These are phyloP conservation scores for Plenodomus biglobosus DNA, from an alignment of 2,329 filamentous ascomycete species.

Conservation along the genomic window DNA sequence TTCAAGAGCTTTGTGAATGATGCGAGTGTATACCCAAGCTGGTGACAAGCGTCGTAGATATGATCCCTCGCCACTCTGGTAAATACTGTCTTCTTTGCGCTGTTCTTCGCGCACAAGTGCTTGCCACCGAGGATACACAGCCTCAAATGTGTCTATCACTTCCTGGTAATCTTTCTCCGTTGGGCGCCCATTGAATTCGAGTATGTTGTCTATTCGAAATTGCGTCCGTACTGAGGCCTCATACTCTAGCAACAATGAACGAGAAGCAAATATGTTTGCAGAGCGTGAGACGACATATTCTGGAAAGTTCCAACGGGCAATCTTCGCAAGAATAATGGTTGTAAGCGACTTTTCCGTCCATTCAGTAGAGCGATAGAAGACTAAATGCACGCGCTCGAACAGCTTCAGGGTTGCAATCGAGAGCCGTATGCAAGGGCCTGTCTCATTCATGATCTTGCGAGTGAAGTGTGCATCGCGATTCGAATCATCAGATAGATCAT, in stretches of 20 bases:
- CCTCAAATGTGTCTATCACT: constrained; percentile 71
- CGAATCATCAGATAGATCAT: constrained; percentile 46
- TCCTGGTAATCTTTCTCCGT: constrained; percentile 65
- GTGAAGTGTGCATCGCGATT: constrained; percentile 76
- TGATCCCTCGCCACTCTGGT: constrained; percentile 80
- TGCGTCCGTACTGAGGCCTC: constrained; percentile 84
- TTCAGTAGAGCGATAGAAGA: constrained; percentile 93
- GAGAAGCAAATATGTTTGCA: constrained; percentile 80
- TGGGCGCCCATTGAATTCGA: constrained; percentile 76
- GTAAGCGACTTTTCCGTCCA: constrained; percentile 98
- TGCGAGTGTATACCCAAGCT: constrained; percentile 89
- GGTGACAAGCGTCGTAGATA: constrained; percentile 90
- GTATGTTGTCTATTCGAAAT: constrained; percentile 74
- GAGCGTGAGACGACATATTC: constrained; percentile 88
- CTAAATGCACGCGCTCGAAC: constrained; percentile 91
- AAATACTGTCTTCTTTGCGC: constrained; percentile 72
- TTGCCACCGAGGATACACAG: constrained; percentile 80
- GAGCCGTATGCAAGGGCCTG: constrained; percentile 82
- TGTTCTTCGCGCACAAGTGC: constrained; percentile 71
- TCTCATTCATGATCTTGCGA: constrained; percentile 72
- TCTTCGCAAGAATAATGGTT: constrained; percentile 90
- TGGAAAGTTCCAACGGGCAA: constrained; percentile 83
- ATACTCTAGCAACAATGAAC: constrained; percentile 78
- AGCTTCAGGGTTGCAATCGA: constrained; percentile 72
- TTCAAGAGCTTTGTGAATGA: constrained; percentile 82